phyloP scores from a whole-genome alignment of 495 filamentous ascomycete genomes.

The Copromyces sp. region DNA sequence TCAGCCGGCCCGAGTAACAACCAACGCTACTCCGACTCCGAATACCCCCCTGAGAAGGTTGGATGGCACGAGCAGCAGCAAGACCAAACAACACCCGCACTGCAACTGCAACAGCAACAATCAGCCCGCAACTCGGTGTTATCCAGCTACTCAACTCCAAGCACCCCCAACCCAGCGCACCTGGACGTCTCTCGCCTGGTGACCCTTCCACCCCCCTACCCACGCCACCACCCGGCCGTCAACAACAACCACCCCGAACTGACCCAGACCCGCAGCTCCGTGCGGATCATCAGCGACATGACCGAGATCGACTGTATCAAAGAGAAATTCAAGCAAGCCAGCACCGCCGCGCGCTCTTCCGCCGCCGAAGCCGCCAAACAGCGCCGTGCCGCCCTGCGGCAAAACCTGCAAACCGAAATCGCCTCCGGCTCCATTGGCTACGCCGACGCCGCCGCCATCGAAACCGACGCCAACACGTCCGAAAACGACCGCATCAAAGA shows the following conservation, averaged over 20 bases:
- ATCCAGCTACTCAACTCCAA: constrained; percentile 32
- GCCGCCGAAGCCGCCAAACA: constrained; percentile 31
- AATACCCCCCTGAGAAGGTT: constrained; percentile 79
- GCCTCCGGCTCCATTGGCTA: constrained; percentile 65
- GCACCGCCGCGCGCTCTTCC: constrained; percentile 34
- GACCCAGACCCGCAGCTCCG: constrained; percentile 59
- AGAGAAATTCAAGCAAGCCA: constrained; percentile 41
- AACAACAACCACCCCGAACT: constrained; percentile 93
- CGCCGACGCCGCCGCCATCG: constrained; percentile 60
- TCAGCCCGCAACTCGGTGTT: constrained; percentile 28
- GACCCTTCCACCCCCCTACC: constrained; percentile 84
- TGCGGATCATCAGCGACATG: constrained; percentile 69
- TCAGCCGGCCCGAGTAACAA: constrained; percentile 28
- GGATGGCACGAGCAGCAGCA: constrained; percentile 59
- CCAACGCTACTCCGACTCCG: constrained; percentile 34
- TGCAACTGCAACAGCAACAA: constrained; percentile 13
- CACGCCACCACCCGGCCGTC: constrained; percentile 85
- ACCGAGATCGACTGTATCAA: constrained; percentile 60
- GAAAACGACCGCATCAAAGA: constrained; percentile 55
- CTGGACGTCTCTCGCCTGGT: constrained; percentile 88
- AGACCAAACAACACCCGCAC: constrained; percentile 23
- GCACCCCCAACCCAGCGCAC: constrained; percentile 35
- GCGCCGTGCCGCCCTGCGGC: constrained; percentile 33
- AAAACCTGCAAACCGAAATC: constrained; percentile 64
- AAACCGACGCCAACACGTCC: constrained; percentile 56